These are phyloP conservation scores for Kondoa subrosea DNA, from an alignment of 768 basidiomycete species.

Conservation along the genomic window DNA sequence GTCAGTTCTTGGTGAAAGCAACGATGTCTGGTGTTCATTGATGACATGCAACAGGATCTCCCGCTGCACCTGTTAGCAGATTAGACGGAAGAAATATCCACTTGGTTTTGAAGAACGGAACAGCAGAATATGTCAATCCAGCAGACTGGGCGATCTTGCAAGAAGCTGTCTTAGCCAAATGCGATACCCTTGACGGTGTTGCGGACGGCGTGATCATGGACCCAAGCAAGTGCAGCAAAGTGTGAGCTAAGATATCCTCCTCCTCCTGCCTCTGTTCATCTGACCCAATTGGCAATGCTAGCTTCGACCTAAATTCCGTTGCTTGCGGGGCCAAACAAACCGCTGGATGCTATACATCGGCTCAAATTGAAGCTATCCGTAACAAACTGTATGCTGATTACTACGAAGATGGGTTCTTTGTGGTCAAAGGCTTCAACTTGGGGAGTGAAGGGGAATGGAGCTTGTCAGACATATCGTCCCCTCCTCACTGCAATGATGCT, in stretches of 20 bases:
- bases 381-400: too few species aligned
- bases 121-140: not conserved
- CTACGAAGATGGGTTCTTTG: too few species aligned
- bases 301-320: not conserved
- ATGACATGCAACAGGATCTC: not conserved
- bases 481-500: too few species aligned
- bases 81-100: not conserved
- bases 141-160: not conserved
- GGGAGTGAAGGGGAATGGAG: too few species aligned
- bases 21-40: not conserved
- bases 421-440: too few species aligned
- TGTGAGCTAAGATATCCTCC: not conserved
- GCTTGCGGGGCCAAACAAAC: not conserved
- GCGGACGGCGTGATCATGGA: not conserved
- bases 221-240: not conserved
- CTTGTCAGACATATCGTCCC: too few species aligned
- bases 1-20: not conserved
- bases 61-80: not conserved
- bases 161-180: not conserved
- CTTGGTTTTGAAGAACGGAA: not conserved
- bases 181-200: not conserved
- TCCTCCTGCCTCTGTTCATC: not conserved
- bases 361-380: not conserved
- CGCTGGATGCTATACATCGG: not conserved
- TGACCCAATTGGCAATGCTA: not conserved